Base-by-base conservation (phyloP, 2,329 filamentous ascomycete genomes). In the Phialocephala sp. region DNA sequence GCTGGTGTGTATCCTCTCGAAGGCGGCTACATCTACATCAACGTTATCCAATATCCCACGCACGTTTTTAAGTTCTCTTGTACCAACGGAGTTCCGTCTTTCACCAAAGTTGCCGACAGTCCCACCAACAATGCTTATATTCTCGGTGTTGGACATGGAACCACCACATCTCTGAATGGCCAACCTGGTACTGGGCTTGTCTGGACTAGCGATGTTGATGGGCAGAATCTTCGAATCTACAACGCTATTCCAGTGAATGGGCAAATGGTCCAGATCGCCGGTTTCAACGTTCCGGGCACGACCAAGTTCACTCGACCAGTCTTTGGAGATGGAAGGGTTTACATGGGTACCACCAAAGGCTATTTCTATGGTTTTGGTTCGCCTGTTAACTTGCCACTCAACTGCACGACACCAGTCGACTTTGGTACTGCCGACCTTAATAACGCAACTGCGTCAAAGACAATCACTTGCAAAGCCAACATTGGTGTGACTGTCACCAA, bases 51-150 rank as follows among this genome's bases (percentile, higher is more conserved):
- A 69, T 84, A 83, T 69, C 80, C 82, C 15, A 84, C 84, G 0
- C 80, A 84, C 59, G 83, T 86, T 20, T 87, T 87, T 79, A 84
- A 87, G 68, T 87, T 87, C 72, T 81, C 82, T 2, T 87, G 84
- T 72, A 77, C 79, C 66, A 76, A 76, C 24, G 85, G 84, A 3
- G 79, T 82, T 11, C 82, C 85, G 0, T 79, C 80, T 2, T 87
- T 88, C 60, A 81, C 83, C 24, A 83, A 84, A 70, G 81, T 86
- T 0, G 82, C 82, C 4, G 80, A 83, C 62, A 83, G 80, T 2
- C 79, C 80, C 0, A 79, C 82, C 24, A 78, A 73, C 50, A 86
- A 85, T 59, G 83, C 84, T 0, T 82, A 82, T 64, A 79, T 83
- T 58, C 80, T 88, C 0, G 85, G 86, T 35, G 83, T 85, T 37